phyloP scores from a whole-genome alignment of 1,284 basidiomycete genomes.

The Quambalaria eucalypti region DNA sequence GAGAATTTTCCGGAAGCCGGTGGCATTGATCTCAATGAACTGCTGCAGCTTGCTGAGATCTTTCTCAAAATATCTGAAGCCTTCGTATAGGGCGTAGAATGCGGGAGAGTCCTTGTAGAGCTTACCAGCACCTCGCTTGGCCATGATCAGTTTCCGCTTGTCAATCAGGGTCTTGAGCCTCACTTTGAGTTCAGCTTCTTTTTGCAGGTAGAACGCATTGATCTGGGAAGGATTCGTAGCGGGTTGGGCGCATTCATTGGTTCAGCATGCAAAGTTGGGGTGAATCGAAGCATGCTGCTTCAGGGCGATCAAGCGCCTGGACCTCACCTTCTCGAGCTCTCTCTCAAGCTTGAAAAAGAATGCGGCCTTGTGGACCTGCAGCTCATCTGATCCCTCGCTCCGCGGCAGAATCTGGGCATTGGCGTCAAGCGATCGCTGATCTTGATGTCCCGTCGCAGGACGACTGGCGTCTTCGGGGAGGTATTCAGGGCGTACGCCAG shows the following conservation, averaged over 20 bases:
- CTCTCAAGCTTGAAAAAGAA: slow-evolving; percentile 99
- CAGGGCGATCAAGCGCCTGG: background rate
- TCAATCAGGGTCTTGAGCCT: slow-evolving; percentile 85
- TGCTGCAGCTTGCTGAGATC: slow-evolving; percentile 93
- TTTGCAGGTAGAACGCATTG: slow-evolving; percentile 97
- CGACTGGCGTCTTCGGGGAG: slow-evolving; percentile 2
- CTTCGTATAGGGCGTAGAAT: slow-evolving; percentile 69
- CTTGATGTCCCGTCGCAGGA: background rate
- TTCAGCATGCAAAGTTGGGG: too few relatives aligned
- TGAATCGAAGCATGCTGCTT: too few relatives aligned
- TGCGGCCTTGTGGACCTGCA: slow-evolving; percentile 75
- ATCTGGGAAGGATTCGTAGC: slow-evolving; percentile 57
- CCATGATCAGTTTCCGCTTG: slow-evolving; percentile 63
- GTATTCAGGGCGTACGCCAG: slow-evolving; percentile 62
- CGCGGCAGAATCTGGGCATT: slow-evolving; percentile 26
- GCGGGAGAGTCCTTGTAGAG: slow-evolving; percentile 39
- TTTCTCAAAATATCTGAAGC: slow-evolving; percentile 85
- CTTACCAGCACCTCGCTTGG: slow-evolving; percentile 23
- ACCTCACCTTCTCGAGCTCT: slow-evolving; percentile 73
- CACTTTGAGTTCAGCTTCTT: slow-evolving; percentile 82
- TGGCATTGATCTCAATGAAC: slow-evolving; percentile 97
- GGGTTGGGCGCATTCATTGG: too few relatives aligned
- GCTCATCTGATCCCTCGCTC: slow-evolving; percentile 35
- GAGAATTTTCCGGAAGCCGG: slow-evolving; percentile 91
- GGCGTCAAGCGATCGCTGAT: background rate